These are phyloP conservation scores for Hypoxylon cercidicola DNA, from an alignment of 495 filamentous ascomycete genomes.

Conservation along the genomic window DNA sequence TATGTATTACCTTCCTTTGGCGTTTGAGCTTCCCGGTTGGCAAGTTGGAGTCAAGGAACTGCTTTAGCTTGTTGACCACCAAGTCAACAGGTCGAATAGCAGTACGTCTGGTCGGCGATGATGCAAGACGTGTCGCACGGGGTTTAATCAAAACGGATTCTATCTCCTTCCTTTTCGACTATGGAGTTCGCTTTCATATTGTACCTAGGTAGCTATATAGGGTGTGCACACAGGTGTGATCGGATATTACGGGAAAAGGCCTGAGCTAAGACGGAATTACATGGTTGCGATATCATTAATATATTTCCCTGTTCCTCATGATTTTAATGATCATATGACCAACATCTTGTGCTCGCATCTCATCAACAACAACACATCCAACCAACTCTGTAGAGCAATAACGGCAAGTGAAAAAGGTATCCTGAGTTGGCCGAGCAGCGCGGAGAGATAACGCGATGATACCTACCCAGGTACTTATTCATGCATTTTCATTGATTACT, in stretches of 20 bases:
- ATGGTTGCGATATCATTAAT: constrained; percentile 27
- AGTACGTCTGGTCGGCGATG: constrained; percentile 3
- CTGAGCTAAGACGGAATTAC: constrained; percentile 19
- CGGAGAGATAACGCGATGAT: constrained; percentile 6
- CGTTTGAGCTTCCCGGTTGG: constrained; percentile 1
- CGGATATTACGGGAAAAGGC: constrained; percentile 5
- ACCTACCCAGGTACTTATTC: not conserved
- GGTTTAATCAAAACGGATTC: constrained; percentile 1
- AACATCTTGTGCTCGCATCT: constrained; percentile 9
- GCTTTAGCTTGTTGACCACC: constrained; percentile 6
- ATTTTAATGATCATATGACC: constrained; percentile 14
- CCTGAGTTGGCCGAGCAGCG: constrained; percentile 5
- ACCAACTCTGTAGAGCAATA: not conserved
- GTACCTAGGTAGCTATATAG: constrained; percentile 4
- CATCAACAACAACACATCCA: not conserved
- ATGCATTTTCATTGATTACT: not conserved
- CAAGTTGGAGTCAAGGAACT: constrained; percentile 17
- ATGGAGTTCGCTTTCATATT: constrained; percentile 21
- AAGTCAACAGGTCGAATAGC: constrained; percentile 12
- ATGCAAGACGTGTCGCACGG: not conserved
- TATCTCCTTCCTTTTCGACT: constrained; percentile 8
- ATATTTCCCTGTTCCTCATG: constrained; percentile 10
- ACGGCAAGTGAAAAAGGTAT: constrained; percentile 3
- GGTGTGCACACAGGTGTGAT: constrained; percentile 32
- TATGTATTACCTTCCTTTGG: constrained; percentile 3